A percentile compares a stretch with the other conserved stretches of the same genome.
Evolutionary conservation across 139 green algal genomes (phyloP).

Genomic region (Nannochloris sp.): DNA sequence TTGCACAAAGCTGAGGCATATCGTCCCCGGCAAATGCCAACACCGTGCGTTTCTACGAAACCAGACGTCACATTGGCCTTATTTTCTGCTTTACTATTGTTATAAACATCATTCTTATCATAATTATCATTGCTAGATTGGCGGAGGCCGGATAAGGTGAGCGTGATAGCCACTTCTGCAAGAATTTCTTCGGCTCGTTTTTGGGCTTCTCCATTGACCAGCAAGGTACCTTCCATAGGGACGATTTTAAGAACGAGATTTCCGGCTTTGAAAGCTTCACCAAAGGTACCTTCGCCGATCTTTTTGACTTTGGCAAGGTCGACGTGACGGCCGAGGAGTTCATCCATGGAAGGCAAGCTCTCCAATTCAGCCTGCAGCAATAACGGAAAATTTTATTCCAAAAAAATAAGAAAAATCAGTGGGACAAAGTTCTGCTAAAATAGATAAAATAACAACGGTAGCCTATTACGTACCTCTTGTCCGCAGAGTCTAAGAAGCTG

Average conservation of each 20-base stretch:
- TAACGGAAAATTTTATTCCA: too few species aligned
- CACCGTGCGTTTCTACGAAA: constrained; percentile 63
- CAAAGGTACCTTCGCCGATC: constrained; percentile 90
- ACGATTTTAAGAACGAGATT: constrained; percentile 82
- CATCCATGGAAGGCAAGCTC: constrained; percentile 45
- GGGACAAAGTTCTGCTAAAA: not conserved
- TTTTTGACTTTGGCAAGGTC: constrained; percentile 43
- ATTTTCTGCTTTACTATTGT: not conserved
- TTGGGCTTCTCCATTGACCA: constrained; percentile 72
- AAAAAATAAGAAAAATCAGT: too few species aligned
- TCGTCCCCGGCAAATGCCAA: constrained; percentile 53
- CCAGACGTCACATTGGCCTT: constrained; percentile 44
- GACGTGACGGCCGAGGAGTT: constrained; percentile 39
- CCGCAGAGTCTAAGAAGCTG: constrained; percentile 61
- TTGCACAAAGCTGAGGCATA: constrained; percentile 38
- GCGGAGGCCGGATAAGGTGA: constrained; percentile 53
- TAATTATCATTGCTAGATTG: not conserved
- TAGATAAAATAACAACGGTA: not conserved
- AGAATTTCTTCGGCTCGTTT: constrained; percentile 67
- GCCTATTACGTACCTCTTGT: constrained; percentile 41
- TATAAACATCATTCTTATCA: not conserved
- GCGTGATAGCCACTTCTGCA: constrained; percentile 62
- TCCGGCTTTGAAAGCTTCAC: constrained; percentile 70
- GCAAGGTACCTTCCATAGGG: constrained; percentile 76
- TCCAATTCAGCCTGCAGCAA: constrained; percentile 8